Evolutionary conservation across 2,329 filamentous ascomycete genomes (phyloP).

Genomic region (Cryphonectria radicalis): DNA sequence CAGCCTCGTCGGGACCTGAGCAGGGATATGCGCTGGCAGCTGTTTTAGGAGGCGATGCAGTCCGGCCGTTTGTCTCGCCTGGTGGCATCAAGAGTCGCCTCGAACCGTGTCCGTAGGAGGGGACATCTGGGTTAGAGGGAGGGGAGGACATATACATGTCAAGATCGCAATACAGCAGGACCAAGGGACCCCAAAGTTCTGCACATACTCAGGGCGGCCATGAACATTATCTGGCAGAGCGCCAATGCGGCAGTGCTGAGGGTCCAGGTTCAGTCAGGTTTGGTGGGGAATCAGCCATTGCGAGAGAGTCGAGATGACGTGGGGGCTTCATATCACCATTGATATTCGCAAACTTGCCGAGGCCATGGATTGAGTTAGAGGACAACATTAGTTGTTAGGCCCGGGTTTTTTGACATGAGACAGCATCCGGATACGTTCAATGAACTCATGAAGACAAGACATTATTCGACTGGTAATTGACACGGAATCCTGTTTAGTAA

Average conservation of each 20-base stretch:
- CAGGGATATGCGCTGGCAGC: conserved; percentile 5
- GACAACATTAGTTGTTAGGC: background rate
- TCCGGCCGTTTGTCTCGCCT: background rate
- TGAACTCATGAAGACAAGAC: background rate
- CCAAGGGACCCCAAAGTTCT: background rate
- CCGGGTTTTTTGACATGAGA: background rate
- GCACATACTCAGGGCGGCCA: conserved; percentile 17
- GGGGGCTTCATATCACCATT: background rate
- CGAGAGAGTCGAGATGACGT: background rate
- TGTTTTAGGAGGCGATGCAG: conserved; percentile 1
- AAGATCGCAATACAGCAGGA: background rate
- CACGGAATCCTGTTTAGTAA: background rate
- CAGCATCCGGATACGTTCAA: background rate
- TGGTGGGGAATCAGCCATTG: no score
- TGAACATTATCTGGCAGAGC: conserved; percentile 17
- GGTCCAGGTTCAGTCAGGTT: background rate
- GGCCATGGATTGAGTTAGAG: background rate
- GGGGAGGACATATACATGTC: background rate
- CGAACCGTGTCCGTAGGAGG: background rate
- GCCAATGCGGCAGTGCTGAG: conserved; percentile 12
- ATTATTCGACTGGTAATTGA: background rate
- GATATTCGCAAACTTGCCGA: background rate
- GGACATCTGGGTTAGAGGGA: background rate
- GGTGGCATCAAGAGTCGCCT: background rate
- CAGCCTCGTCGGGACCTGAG: conserved; percentile 1